Conservation (phyloP, 2,329 filamentous ascomycete species). For the Zasmidium citrigriseum region DNA sequence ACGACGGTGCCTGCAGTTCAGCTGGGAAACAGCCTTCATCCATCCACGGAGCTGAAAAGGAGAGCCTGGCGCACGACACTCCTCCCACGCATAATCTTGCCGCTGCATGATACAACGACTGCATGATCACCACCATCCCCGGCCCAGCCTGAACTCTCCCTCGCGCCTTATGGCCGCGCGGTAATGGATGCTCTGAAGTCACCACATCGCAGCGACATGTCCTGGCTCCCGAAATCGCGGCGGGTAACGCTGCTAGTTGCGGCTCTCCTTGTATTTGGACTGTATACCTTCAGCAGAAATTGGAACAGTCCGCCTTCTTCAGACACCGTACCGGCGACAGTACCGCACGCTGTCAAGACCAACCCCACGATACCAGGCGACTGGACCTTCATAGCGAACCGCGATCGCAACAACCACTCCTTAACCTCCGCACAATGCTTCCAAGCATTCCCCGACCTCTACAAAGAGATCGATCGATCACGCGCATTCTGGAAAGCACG, state of each 20-base stretch:
- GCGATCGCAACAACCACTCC: slow-evolving; percentile 34
- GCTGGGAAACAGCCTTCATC: background rate
- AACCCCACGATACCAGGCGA: slow-evolving; percentile 7
- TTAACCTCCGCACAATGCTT: slow-evolving; percentile 34
- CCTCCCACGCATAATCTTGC: background rate
- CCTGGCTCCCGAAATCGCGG: slow-evolving; percentile 16
- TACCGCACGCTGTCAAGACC: background rate
- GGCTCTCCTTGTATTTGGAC: slow-evolving; percentile 6
- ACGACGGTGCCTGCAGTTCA: background rate
- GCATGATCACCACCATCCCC: background rate
- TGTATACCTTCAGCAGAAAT: slow-evolving; percentile 2
- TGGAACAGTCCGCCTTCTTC: background rate
- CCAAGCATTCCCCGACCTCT: slow-evolving; percentile 35
- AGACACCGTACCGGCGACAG: background rate
- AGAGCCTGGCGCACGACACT: background rate
- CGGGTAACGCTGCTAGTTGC: slow-evolving; percentile 13
- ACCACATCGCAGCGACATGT: slow-evolving; percentile 14
- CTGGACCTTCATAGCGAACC: slow-evolving; percentile 17
- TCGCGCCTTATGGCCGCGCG: slow-evolving; percentile 6
- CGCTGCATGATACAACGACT: background rate
- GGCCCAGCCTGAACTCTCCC: background rate
- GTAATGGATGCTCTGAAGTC: slow-evolving; percentile 14
- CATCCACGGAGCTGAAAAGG: background rate
- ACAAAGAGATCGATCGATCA: slow-evolving; percentile 36
- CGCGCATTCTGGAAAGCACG: slow-evolving; percentile 26